Base-by-base conservation (phyloP, 1,139 yeast species). In the Sugiyamaella neomexicana region DNA sequence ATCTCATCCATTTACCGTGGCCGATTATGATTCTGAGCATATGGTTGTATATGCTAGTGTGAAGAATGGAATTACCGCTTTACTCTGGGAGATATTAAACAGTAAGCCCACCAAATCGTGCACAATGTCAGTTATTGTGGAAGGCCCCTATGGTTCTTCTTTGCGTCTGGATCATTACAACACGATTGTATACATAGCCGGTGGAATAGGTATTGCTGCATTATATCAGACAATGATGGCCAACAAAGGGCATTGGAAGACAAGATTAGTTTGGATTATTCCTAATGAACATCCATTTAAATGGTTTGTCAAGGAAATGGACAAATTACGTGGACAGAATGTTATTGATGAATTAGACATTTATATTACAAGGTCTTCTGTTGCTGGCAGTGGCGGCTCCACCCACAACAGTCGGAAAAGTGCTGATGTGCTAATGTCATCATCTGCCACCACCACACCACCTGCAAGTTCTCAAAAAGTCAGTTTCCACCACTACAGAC, bases 201-300 rank as follows among this genome's bases (percentile, higher is more conserved):
- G 88, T 61, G 89, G 89, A 55, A 82, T 83, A 60, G 93, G 91
- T 64, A 74, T 86, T 55, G 83, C 91, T 1, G 83, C 84, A 5
- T 48, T 57, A 6, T 52, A 53, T 27, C 55, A 66, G 1, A 49
- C 62, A 20, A 48, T 50, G 25, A 41, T 15, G 55, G 42, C 73
- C 70, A 58, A 12, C n/a, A 47, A 51, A 23, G 65, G 67, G 46
- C 63, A 67, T 7, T 56, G 60, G 46, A 49, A 54, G 23, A 27
- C 55, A 9, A 43, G 37, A 5, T 50, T 63, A 17, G 46, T 60
- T 8, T 62, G 65, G 66, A 54, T 57, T 8, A 48, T 62, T 5
- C 29, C 58, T 8, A 54, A 55, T 10, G 50, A 52, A 13, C 27
- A 42, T 1, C 55, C 58, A 2, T 46, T 61, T n/a, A 38, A 48